Evolutionary conservation across 495 filamentous ascomycete species (phyloP).

Genomic region (Hypomontagnella monticulosa): DNA sequence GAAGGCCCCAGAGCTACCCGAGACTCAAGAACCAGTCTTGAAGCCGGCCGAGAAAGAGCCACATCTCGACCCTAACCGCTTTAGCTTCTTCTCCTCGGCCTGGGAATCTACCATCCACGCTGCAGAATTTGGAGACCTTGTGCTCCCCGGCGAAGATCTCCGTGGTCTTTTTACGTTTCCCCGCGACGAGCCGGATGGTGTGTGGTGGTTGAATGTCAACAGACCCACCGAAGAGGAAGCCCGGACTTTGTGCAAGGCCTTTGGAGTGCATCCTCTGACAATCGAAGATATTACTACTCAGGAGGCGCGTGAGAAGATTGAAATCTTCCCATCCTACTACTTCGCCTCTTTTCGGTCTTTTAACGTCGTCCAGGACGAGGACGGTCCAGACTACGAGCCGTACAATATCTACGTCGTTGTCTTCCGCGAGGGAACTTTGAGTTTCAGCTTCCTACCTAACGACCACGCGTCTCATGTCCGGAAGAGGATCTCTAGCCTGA

Average conservation of each 20-base stretch:
- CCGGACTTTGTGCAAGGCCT: conserved; percentile 86
- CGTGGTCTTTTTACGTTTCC: conserved; percentile 85
- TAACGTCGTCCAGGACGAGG: conserved; percentile 68
- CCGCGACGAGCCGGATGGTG: conserved; percentile 73
- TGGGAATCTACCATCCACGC: conserved; percentile 92
- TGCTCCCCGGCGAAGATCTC: conserved; percentile 88
- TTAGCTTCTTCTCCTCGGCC: conserved; percentile 95
- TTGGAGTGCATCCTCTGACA: conserved; percentile 91
- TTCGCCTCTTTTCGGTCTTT: conserved; percentile 98
- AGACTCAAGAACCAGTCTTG: conserved; percentile 29
- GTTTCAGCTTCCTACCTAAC: conserved; percentile 88
- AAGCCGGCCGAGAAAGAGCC: conserved; percentile 42
- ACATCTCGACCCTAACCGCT: conserved; percentile 71
- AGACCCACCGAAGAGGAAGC: conserved; percentile 91
- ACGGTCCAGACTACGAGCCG: conserved; percentile 85
- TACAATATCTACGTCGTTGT: conserved; percentile 97
- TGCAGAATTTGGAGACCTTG: conserved; percentile 82
- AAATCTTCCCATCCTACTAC: conserved; percentile 96
- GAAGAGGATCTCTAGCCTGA: conserved; percentile 88
- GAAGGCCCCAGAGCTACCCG: conserved; percentile 31
- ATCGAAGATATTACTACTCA: conserved; percentile 94
- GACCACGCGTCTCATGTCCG: conserved; percentile 87
- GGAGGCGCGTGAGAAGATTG: conserved; percentile 96
- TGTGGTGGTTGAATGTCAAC: conserved; percentile 96
- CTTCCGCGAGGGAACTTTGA: conserved; percentile 93